Base-by-base conservation (phyloP, 176 grass and related monocot genomes). In the Raddia distichophylla region DNA sequence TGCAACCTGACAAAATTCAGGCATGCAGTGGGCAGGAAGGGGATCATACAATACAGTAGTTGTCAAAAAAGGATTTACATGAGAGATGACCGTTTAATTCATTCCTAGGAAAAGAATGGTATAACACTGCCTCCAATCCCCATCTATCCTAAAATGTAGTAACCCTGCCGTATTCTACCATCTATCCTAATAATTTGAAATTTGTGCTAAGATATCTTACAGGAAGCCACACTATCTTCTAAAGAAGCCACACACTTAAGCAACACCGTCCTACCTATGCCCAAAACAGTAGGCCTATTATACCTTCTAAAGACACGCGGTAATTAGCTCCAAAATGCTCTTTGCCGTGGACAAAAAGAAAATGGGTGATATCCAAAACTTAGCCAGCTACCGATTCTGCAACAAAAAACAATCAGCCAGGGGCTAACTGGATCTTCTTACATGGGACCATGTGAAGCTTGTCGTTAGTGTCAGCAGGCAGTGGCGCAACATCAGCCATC, bases 31-130 rank as follows among this genome's bases (percentile, higher is more conserved):
- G 71, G 22, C 2, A 59, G 17, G 16, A 16, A 51, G 14, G 74
- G 32, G 57, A 79, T 71, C 27, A 54, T 73, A 72, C 46, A 55
- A 52, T 19, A 45, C 32, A 51, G 37, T 44, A 52, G 22, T 34
- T 75, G 2, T 20, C 49, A 59, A 77, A 86, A 77, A 86, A 37
- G 53, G n/a, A 59, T 90, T 90, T 90, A 82, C 78, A 90, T 18
- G 67, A 45, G 67, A 86, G 53, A 35, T 49, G 43, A 60, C 37
- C 3, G 37, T 3, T 40, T 40, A 76, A 82, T 13, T 43, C 59
- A 72, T 67, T 40, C 73, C 67, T 71, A 16, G 6, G 12, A 62
- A 64, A 72, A 84, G 55, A 89, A 85, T 85, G 51, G 40, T 60
- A 67, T 60, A 67, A 67, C 32, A 76, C 33, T 77, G 67, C 43